Conservation (phyloP, 371 early-diverging fungal species). For the Rhizopus microsporus region DNA sequence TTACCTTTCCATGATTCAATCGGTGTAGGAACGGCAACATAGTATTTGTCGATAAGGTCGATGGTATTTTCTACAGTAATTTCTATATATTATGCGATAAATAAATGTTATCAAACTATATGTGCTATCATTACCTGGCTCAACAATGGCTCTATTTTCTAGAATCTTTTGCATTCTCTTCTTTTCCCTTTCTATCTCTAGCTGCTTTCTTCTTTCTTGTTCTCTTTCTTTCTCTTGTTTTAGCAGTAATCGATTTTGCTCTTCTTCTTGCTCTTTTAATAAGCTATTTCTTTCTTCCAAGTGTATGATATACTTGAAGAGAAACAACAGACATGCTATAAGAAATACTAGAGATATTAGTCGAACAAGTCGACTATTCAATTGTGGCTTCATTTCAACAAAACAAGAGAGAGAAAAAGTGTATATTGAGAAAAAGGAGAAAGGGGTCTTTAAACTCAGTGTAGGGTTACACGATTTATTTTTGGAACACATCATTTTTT, state of each 20-base stretch:
- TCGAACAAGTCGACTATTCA: conserved; percentile 19
- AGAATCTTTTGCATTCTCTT: conserved; percentile 11
- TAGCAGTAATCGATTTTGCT: conserved; percentile 2
- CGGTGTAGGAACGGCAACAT: conserved; percentile 25
- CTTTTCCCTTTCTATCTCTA: conserved; percentile 16
- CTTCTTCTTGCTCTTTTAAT: conserved; percentile 22
- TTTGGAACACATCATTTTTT: neutral
- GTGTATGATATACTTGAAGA: conserved; percentile 19
- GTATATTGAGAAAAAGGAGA: neutral
- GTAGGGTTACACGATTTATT: neutral
- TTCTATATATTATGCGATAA: conserved; percentile 8
- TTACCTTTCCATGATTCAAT: conserved; percentile 28
- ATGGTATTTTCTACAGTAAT: conserved; percentile 18
- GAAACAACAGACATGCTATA: conserved; percentile 13
- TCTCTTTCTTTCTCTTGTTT: conserved; percentile 9
- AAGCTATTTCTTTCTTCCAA: conserved; percentile 20
- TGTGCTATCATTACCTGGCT: conserved; percentile 18
- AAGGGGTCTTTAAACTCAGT: neutral
- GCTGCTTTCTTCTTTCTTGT: conserved; percentile 9
- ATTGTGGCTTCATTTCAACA: conserved; percentile 18
- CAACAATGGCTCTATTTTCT: conserved; percentile 21
- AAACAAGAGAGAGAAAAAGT: conserved; percentile 1
- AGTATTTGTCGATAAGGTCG: conserved; percentile 20
- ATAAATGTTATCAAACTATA: neutral
- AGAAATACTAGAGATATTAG: conserved; percentile 18